Evolutionary conservation across 306 rosid species (phyloP).

Genomic region (Quercus mongolica): DNA sequence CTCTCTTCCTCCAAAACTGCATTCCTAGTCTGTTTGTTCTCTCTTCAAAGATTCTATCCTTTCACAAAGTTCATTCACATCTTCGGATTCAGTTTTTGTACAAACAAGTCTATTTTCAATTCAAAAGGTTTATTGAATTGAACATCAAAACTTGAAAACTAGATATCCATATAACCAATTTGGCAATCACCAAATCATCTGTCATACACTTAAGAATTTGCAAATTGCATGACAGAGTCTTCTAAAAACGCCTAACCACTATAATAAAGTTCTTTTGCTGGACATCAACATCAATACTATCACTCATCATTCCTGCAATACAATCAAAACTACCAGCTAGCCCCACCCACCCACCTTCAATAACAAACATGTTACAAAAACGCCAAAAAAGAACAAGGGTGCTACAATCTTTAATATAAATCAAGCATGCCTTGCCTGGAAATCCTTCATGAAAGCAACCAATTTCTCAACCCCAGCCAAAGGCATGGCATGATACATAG

Average conservation of each 20-base stretch:
- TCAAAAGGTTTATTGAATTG: background rate
- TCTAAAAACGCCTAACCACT: background rate
- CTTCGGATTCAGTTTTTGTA: slow-evolving; percentile 22
- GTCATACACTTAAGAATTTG: background rate
- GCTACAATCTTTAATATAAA: slow-evolving; percentile 1
- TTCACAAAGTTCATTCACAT: slow-evolving; percentile 49
- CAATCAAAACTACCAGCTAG: no score
- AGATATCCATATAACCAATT: background rate
- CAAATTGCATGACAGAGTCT: background rate
- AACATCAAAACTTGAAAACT: background rate
- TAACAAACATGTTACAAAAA: background rate
- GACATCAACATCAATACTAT: background rate
- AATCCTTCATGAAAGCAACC: slow-evolving; percentile 94
- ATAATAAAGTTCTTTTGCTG: background rate
- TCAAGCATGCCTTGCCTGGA: slow-evolving; percentile 72
- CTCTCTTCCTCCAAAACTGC: slow-evolving; percentile 48
- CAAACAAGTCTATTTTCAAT: no score
- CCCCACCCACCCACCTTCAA: no score
- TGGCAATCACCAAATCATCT: background rate
- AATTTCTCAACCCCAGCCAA: slow-evolving; percentile 92
- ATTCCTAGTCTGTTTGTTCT: slow-evolving; percentile 69
- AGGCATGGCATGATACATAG: slow-evolving; percentile 95
- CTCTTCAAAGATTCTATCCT: slow-evolving; percentile 50
- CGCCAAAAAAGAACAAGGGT: background rate
- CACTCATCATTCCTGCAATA: background rate